Percentiles rank a stretch among this genome's conserved stretches.
phyloP scores from a whole-genome alignment of 306 rosid species.

The Luffa acutangula region DNA sequence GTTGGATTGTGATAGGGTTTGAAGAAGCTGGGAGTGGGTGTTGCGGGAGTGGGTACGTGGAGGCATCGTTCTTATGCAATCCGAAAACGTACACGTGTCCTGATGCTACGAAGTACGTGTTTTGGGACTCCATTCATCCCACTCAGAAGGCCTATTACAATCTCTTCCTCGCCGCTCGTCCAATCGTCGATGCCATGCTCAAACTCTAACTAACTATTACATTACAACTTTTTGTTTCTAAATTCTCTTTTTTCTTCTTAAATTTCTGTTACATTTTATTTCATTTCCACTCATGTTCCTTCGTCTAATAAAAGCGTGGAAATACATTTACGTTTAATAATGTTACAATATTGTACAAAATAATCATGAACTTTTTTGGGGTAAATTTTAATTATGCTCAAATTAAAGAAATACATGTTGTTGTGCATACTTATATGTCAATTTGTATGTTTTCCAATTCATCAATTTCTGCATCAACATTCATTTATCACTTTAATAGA shows the following conservation, averaged over 20 bases:
- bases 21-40: slow-evolving; percentile 40
- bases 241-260: no score
- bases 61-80: slow-evolving; percentile 44
- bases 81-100: slow-evolving; percentile 25
- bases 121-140: slow-evolving; percentile 79
- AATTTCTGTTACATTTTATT: neutral
- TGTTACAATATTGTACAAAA: no score
- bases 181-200: slow-evolving; percentile 29
- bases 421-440: no score
- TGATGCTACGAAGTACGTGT: slow-evolving; percentile 45
- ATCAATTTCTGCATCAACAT: no score
- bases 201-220: slow-evolving; percentile 14
- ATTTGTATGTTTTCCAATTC: no score
- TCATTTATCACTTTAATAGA: no score
- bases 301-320: no score
- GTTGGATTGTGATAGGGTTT: slow-evolving; percentile 25
- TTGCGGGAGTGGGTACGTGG: slow-evolving; percentile 60
- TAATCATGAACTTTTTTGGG: no score
- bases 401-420: no score
- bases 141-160: slow-evolving; percentile 37
- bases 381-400: no score
- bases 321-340: no score
- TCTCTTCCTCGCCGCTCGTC: slow-evolving; percentile 18
- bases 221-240: neutral
- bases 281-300: no score